Conservation (phyloP, 106 monocot species). For the Triglochin maritima region DNA sequence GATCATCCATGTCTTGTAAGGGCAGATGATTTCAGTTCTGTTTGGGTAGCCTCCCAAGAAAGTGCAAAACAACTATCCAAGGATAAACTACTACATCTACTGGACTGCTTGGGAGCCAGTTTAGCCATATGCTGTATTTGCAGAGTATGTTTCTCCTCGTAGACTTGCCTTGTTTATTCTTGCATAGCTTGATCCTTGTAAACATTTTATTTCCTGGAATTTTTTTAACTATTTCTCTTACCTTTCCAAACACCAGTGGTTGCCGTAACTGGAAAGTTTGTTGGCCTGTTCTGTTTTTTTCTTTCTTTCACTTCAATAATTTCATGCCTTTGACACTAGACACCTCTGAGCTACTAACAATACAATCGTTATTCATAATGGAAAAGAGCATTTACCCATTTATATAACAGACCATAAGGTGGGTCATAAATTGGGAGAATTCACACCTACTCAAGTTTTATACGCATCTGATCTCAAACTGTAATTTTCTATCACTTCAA, state of each 20-base stretch:
- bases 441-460: too few species aligned
- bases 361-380: constrained; percentile 6
- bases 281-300: too few species aligned
- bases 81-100: constrained; percentile 42
- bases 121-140: constrained; percentile 71
- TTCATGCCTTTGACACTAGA: too few species aligned
- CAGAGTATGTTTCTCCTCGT: constrained; percentile 45
- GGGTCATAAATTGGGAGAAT: not conserved
- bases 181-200: too few species aligned
- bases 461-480: too few species aligned
- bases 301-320: too few species aligned
- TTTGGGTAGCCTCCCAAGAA: constrained; percentile 45
- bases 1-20: constrained; percentile 81
- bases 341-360: not conserved
- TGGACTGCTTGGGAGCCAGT: constrained; percentile 62
- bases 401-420: constrained; percentile 2
- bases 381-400: constrained; percentile 1
- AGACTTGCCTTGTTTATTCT: too few species aligned
- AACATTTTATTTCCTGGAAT: too few species aligned
- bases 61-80: constrained; percentile 51
- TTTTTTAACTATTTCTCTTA: too few species aligned
- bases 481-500: too few species aligned
- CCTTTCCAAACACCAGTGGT: too few species aligned
- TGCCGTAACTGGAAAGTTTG: too few species aligned
- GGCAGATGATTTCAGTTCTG: constrained; percentile 43